phyloP scores from a whole-genome alignment of 1,284 basidiomycete species.

The Ceratobasidium sp. region DNA sequence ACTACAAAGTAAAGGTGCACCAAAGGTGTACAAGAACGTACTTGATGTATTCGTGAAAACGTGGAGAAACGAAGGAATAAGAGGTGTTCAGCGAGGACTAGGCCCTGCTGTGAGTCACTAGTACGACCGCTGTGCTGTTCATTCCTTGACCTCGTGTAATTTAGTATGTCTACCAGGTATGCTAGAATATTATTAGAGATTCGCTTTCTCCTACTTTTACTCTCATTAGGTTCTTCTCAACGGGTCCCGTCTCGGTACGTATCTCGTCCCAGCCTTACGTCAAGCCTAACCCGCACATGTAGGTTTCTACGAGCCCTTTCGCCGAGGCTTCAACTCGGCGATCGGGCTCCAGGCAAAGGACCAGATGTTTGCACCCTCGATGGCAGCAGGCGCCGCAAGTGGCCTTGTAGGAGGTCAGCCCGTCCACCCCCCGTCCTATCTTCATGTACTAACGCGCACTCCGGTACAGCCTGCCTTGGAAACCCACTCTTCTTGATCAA shows the following conservation, averaged over 20 bases:
- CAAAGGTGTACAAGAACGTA: constrained; percentile 88
- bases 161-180: constrained; percentile 90
- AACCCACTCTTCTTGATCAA: constrained; percentile 97
- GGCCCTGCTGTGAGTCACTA: constrained; percentile 79
- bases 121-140: too few species aligned
- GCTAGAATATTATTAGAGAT: constrained; percentile 44
- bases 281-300: constrained; percentile 10
- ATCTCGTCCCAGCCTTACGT: background rate
- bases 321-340: constrained; percentile 74
- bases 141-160: background rate
- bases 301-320: constrained; percentile 97
- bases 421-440: constrained; percentile 16
- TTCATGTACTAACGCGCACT: background rate
- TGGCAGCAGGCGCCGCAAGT: constrained; percentile 87
- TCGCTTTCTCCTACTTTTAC: background rate
- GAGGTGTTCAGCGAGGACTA: constrained; percentile 91
- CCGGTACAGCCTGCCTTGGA: constrained; percentile 76
- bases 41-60: constrained; percentile 91
- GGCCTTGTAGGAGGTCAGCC: constrained; percentile 87
- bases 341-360: constrained; percentile 72
- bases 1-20: constrained; percentile 76
- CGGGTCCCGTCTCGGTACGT: constrained; percentile 88
- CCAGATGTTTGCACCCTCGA: constrained; percentile 76
- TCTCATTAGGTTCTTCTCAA: constrained; percentile 84
- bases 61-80: constrained; percentile 88